Evolutionary conservation across 805 yeast species (phyloP).

Genomic region (Blastobotrys peoriensis): DNA sequence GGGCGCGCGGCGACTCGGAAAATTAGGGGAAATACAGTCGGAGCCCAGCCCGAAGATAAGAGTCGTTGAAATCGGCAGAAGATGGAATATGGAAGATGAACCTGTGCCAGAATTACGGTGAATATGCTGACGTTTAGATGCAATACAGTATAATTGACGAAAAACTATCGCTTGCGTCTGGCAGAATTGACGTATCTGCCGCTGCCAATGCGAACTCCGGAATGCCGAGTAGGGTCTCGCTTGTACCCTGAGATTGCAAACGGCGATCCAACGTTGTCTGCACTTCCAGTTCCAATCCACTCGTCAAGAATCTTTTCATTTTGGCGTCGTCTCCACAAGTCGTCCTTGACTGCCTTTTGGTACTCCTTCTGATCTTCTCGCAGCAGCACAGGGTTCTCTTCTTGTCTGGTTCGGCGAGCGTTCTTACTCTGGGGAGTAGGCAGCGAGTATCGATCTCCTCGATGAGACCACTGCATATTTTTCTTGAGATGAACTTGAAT

Average conservation of each 20-base stretch:
- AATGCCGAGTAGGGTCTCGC: conserved; percentile 38
- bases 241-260: conserved; percentile 62
- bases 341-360: conserved; percentile 77
- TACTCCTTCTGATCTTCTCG: conserved; percentile 96
- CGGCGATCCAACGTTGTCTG: conserved; percentile 79
- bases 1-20: too few species aligned
- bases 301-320: conserved; percentile 80
- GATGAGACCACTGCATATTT: conserved; percentile 88
- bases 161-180: conserved; percentile 24
- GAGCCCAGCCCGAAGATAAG: too few species aligned
- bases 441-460: conserved; percentile 76
- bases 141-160: too few species aligned
- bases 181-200: conserved; percentile 75
- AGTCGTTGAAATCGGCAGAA: too few species aligned
- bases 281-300: conserved; percentile 91
- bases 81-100: too few species aligned
- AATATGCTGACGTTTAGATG: too few species aligned
- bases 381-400: conserved; percentile 71
- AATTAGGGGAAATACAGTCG: too few species aligned
- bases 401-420: conserved; percentile 66
- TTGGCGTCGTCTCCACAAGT: conserved; percentile 78
- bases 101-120: too few species aligned
- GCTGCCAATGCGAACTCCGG: conserved; percentile 75
- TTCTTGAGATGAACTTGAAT: conserved; percentile 82
- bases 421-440: conserved; percentile 85